Evolutionary conservation across 2,329 filamentous ascomycete species (phyloP).

Genomic region (Alternaria sp.): DNA sequence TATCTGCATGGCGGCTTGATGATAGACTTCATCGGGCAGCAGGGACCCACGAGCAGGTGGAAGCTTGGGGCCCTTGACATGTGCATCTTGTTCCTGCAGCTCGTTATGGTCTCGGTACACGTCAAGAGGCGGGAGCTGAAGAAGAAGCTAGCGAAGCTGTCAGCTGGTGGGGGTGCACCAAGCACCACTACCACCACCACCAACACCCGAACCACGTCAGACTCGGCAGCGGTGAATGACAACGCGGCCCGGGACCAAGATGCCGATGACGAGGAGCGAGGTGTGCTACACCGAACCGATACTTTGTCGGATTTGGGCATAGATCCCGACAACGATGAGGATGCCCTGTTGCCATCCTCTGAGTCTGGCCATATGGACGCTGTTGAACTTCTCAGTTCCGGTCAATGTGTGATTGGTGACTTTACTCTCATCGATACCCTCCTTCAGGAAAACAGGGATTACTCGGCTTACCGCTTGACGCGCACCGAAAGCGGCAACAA

Average conservation of each 20-base stretch:
- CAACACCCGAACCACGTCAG: conserved; percentile 17
- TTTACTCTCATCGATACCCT: conserved; percentile 54
- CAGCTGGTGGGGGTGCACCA: conserved; percentile 25
- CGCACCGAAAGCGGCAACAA: conserved; percentile 36
- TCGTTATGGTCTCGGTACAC: conserved; percentile 64
- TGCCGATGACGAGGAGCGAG: conserved; percentile 67
- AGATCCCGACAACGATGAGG: conserved; percentile 51
- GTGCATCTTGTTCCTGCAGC: conserved; percentile 63
- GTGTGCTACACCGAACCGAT: conserved; percentile 55
- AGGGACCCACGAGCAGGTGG: conserved; percentile 63
- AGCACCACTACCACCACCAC: conserved; percentile 4
- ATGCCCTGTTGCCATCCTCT: conserved; percentile 39
- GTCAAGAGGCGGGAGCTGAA: conserved; percentile 61
- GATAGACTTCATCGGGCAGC: conserved; percentile 71
- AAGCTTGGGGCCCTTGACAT: conserved; percentile 63
- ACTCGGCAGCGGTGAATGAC: conserved; percentile 13
- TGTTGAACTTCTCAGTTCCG: conserved; percentile 57
- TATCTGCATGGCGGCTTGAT: conserved; percentile 70
- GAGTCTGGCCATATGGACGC: conserved; percentile 38
- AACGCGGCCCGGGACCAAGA: conserved; percentile 56
- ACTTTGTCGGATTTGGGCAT: conserved; percentile 50
- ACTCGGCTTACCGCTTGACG: conserved; percentile 44
- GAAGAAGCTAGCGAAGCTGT: conserved; percentile 44
- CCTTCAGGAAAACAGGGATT: conserved; percentile 52
- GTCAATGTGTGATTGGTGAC: conserved; percentile 57